Base-by-base conservation (phyloP, 2,329 filamentous ascomycete species). In the Calonectria fujianensis region DNA sequence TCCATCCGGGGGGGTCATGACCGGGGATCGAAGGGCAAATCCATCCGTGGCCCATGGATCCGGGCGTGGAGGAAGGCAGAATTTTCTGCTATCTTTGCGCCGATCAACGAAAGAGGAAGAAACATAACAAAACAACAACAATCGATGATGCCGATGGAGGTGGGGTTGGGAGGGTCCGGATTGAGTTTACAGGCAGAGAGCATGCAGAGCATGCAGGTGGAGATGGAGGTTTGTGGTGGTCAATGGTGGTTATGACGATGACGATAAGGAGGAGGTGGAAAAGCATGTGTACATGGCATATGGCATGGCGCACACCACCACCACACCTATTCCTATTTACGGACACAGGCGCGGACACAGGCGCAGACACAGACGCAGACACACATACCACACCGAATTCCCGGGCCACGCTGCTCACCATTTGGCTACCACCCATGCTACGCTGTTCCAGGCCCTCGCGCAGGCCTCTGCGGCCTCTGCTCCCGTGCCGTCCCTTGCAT, bases 401-500 rank as follows among this genome's bases (percentile, higher is more conserved):
- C n/a, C 57, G 57, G 57, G 57, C 39, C 35, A 16, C n/a, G 57
- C 32, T 32, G 35, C 32, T 37, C 35, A n/a, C 41, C 41, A 48
- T 48, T n/a, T 48, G 41, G 20, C 35, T 54, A 32, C 29, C 31
- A 54, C 51, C 51, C 29, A 29, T 32, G 14, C 51, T 54, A 11
- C 41, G 41, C 41, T 29, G 57, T 61, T 61, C 57, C 57, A 61
- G 57, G 57, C 57, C 35, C 35, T 61, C 57, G 35, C 31, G 51
- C 27, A 20, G 11, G 51, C 29, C 29, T 54, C 51, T 24, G 24
- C 24, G 24, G 24, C 24, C 24, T 54, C 31, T 54, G n/a, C 35
- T 61, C 32, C 57, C 57, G 57, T 61, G 57, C 57, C 57, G 57
- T 61, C 57, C 57, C 57, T 61, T 61, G 57, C 57, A 61, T 61